Base-by-base conservation (phyloP, 148 eudicot species). In the Diospyros kaki region DNA sequence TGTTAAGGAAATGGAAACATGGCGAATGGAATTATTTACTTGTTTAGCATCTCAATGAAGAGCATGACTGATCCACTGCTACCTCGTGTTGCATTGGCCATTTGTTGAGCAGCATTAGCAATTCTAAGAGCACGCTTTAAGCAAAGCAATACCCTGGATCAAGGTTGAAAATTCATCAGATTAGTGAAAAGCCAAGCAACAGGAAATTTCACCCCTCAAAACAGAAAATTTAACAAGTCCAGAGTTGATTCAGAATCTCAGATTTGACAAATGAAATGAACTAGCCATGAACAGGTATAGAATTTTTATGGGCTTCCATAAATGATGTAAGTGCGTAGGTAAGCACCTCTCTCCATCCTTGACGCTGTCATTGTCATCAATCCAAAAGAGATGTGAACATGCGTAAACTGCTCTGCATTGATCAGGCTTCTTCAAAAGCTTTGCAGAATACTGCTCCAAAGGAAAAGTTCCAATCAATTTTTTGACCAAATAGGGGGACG, bases 381-480 rank as follows among this genome's bases (percentile, higher is more conserved):
- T 87, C 99, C 99, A 95, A 70, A 95, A 95, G 69, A 95, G 94
- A 79, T 95, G 99, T 60, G 99, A 91, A 77, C 97, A 95, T 0
- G 97, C 91, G 85, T 89, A 92, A 28, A 95, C 97, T 68, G 99
- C 97, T 89, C 91, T 88, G 79, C 99, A 95, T 78, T 95, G 97
- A 81, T 95, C 99, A 39, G 96, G 96, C 76, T 95, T 95, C 90
- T 95, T 95, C 89, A 95, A 88, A 80, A 95, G 97, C 85, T 95
- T 95, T 52, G 97, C 93, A n/a, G 97, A 91, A 77, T 95, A 95
- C 99, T 95, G 87, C 59, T 73, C n/a, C 73, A 39, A 75, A 52
- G 39, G 46, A 48, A 67, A 64, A 45, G 28, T 40, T 42, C 69
- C 41, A 17, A 64, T 74, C 45, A 68, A 74, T 43, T 6, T 28